Conservation (phyloP, 768 basidiomycete genomes). For the Termitomyces heimii region DNA sequence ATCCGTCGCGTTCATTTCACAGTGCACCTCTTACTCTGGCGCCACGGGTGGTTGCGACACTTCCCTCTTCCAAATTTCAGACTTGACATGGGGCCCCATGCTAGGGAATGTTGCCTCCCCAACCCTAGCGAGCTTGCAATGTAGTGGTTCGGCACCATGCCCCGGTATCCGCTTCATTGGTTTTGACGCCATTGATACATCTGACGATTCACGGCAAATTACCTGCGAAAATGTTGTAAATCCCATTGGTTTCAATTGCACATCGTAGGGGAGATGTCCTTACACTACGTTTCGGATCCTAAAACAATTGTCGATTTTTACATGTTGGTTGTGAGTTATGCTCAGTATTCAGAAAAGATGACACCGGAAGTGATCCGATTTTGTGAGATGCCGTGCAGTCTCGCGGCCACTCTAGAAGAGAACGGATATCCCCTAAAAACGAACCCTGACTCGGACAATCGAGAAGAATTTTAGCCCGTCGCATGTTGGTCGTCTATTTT, state of each 20-base stretch:
- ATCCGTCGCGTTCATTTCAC: slow-evolving; percentile 17
- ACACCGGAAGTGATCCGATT: neutral
- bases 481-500: neutral
- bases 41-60: slow-evolving; percentile 28
- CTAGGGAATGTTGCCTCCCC: slow-evolving; percentile 17
- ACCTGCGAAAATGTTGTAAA: slow-evolving; percentile 17
- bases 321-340: neutral
- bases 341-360: neutral
- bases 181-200: slow-evolving; percentile 15
- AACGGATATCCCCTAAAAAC: neutral
- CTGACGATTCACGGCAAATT: slow-evolving; percentile 9
- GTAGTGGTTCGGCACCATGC: slow-evolving; percentile 27
- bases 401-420: neutral
- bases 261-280: neutral
- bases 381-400: neutral
- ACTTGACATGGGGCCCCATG: slow-evolving; percentile 24
- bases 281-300: neutral
- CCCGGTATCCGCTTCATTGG: slow-evolving; percentile 16
- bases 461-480: neutral
- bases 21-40: slow-evolving; percentile 26
- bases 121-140: slow-evolving; percentile 21
- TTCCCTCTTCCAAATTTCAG: slow-evolving; percentile 25
- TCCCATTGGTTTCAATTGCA: slow-evolving; percentile 21
- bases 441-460: neutral
- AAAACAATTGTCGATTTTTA: neutral